Evolutionary conservation across 805 yeast genomes (phyloP).

Genomic region (Metschnikowia orientalis): DNA sequence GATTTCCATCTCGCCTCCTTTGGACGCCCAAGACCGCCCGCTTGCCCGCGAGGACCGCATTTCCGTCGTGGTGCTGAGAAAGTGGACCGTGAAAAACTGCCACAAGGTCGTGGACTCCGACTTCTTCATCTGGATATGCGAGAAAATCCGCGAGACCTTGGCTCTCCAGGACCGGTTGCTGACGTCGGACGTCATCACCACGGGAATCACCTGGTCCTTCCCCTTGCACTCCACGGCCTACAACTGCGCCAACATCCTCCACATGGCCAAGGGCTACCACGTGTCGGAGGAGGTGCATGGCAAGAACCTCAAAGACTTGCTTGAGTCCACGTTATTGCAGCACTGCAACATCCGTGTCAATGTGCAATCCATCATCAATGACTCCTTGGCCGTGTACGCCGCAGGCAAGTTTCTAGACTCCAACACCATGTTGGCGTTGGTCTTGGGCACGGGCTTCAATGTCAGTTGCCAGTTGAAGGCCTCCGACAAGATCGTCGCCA

Average conservation of each 20-base stretch:
- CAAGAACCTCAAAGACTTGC: slow-evolving; percentile 37
- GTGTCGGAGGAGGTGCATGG: slow-evolving; percentile 40
- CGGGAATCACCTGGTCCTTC: slow-evolving; percentile 57
- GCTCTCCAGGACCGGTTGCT: slow-evolving; percentile 17
- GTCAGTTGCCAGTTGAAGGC: slow-evolving; percentile 40
- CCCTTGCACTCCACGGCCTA: slow-evolving; percentile 43
- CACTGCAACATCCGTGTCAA: slow-evolving; percentile 26
- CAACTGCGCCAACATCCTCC: slow-evolving; percentile 43
- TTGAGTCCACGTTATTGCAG: slow-evolving; percentile 30
- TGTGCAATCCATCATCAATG: slow-evolving; percentile 52
- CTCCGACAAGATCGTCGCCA: slow-evolving; percentile 14
- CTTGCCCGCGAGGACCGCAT: slow-evolving; percentile 21
- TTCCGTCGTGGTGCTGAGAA: slow-evolving; percentile 25
- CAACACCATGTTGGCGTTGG: slow-evolving; percentile 46
- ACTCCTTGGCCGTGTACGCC: slow-evolving; percentile 60
- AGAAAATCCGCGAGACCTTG: slow-evolving; percentile 28
- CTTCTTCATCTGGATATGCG: slow-evolving; percentile 44
- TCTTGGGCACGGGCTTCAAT: slow-evolving; percentile 68
- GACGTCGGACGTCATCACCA: slow-evolving; percentile 20
- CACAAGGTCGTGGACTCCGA: slow-evolving; percentile 36
- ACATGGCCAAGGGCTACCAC: slow-evolving; percentile 60
- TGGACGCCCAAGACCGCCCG: no score
- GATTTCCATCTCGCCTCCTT: slow-evolving; percentile 26
- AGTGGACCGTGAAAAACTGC: slow-evolving; percentile 37
- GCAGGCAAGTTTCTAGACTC: slow-evolving; percentile 44